Conservation (phyloP, 257 asterid species). For the Echites panduratus region DNA sequence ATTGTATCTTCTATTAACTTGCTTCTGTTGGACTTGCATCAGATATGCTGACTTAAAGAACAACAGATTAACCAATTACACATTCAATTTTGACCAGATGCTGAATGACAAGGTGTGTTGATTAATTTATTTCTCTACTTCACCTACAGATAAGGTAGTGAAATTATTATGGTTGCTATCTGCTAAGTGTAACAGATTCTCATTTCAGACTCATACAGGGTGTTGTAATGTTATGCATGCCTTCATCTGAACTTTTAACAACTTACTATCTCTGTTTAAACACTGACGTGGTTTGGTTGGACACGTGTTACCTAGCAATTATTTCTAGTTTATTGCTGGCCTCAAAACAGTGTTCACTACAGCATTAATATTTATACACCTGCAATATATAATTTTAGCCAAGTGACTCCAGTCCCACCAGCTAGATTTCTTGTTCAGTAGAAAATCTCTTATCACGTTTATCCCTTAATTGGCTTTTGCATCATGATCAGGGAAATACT, state of each 20-base stretch:
- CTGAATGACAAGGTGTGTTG: conserved; percentile 81
- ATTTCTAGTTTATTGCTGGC: not conserved
- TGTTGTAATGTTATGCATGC: not conserved
- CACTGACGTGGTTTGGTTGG: not conserved
- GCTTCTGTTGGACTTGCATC: conserved; percentile 22
- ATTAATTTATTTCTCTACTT: conserved; percentile 5
- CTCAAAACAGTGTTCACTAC: not conserved
- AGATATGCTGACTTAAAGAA: conserved; percentile 96
- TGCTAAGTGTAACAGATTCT: not conserved
- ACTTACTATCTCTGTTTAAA: not conserved
- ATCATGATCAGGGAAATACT: conserved; percentile 74
- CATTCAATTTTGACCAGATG: conserved; percentile 91
- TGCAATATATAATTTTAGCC: not conserved
- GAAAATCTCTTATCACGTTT: not conserved
- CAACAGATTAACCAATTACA: conserved; percentile 80
- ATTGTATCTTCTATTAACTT: not conserved
- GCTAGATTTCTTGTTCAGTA: not conserved
- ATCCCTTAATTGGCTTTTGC: conserved; percentile 8
- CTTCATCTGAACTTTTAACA: not conserved
- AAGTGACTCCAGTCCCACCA: not conserved
- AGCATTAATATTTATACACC: not conserved
- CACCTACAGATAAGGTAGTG: not conserved
- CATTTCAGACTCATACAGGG: not conserved
- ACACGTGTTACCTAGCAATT: not conserved
- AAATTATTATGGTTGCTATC: not conserved